Conservation (phyloP, 2,329 filamentous ascomycete species). For the Epichloe amarillans region DNA sequence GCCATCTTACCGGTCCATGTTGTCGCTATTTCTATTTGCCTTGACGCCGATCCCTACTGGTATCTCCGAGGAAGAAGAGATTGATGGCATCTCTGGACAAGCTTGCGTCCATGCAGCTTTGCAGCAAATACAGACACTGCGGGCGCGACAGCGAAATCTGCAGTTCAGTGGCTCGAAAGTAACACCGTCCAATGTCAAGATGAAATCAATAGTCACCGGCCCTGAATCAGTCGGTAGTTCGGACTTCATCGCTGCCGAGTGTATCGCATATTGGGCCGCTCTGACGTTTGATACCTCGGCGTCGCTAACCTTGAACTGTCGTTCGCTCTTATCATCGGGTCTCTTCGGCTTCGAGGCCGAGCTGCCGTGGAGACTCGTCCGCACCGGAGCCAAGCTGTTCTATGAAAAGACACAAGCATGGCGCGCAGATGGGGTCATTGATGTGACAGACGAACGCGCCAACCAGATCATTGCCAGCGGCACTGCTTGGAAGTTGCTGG, state of each 20-base stretch:
- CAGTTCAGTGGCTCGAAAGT: constrained; percentile 28
- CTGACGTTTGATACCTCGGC: constrained; percentile 28
- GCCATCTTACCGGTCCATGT: constrained; percentile 26
- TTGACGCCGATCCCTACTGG: constrained; percentile 26
- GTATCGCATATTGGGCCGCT: constrained; percentile 27
- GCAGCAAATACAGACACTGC: constrained; percentile 26
- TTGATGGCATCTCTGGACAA: constrained; percentile 25
- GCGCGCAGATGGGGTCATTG: constrained; percentile 11
- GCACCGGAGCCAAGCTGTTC: constrained; percentile 17
- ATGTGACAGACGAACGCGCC: constrained; percentile 19
- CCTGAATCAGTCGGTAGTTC: constrained; percentile 16
- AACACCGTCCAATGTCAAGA: constrained; percentile 12
- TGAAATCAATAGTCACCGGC: constrained; percentile 11
- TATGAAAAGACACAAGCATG: constrained; percentile 14
- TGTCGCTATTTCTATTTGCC: constrained; percentile 26
- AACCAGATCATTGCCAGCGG: constrained; percentile 18
- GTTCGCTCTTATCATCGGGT: constrained; percentile 25
- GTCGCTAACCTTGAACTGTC: constrained; percentile 26
- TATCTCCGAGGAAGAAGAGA: constrained; percentile 27
- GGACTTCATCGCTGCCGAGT: constrained; percentile 24
- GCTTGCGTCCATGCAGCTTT: constrained; percentile 27
- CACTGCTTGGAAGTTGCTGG: constrained; percentile 18
- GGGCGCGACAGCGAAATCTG: constrained; percentile 24
- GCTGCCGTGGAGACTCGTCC: constrained; percentile 16
- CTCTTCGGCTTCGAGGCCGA: constrained; percentile 20